Conservation (phyloP, 805 yeast species). For the Alloascoidea hylecoeti region DNA sequence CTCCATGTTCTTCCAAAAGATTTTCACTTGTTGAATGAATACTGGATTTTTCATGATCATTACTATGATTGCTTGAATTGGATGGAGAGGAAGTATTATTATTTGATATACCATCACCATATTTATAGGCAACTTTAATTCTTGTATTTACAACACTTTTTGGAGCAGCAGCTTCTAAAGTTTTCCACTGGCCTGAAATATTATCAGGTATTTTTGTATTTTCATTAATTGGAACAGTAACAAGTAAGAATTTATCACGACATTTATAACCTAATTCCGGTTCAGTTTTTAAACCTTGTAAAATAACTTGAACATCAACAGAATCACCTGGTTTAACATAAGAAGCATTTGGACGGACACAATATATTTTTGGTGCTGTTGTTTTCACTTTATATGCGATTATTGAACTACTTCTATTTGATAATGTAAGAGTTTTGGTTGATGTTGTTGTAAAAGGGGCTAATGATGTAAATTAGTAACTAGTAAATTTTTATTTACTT, state of each 20-base stretch:
- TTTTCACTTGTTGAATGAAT: too few relatives aligned
- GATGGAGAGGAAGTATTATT: too few relatives aligned
- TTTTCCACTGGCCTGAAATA: neutral
- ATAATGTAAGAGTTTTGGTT: constrained; percentile 42
- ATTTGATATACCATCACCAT: too few relatives aligned
- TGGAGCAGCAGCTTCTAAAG: neutral
- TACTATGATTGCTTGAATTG: too few relatives aligned
- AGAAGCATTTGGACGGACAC: constrained; percentile 93
- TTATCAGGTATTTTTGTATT: constrained; percentile 22
- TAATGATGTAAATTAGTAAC: constrained; percentile 11
- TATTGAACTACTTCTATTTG: constrained; percentile 43
- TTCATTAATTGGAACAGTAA: constrained; percentile 64
- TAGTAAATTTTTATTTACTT: neutral
- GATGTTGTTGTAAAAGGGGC: constrained; percentile 68
- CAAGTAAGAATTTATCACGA: constrained; percentile 85
- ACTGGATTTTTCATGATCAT: too few relatives aligned
- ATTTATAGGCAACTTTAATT: neutral
- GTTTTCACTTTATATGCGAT: constrained; percentile 94
- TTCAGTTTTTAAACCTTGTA: constrained; percentile 70
- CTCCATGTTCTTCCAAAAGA: too few relatives aligned
- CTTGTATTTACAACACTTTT: neutral
- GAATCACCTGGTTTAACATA: constrained; percentile 61
- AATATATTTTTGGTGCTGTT: constrained; percentile 88
- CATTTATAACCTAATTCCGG: constrained; percentile 65
- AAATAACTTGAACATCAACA: constrained; percentile 55